These are phyloP conservation scores for Wallacemonas sp. DNA, from an alignment of 208 protist genomes.

Conservation along the genomic window DNA sequence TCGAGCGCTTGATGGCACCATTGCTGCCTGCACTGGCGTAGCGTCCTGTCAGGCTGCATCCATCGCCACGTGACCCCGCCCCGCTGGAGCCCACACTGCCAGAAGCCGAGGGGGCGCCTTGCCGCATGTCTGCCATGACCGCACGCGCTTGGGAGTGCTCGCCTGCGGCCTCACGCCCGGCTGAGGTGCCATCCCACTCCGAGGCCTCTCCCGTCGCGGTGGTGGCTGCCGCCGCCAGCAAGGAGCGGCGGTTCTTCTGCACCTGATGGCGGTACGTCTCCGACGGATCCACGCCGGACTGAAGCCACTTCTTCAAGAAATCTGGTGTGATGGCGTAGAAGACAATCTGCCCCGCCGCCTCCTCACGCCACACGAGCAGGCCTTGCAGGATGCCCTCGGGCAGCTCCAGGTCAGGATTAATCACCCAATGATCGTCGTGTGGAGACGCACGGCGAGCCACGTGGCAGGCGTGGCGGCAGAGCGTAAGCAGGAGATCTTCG, in stretches of 20 bases:
- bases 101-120: too few relatives aligned
- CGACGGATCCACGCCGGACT: slow-evolving; percentile 27
- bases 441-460: slow-evolving; percentile 33
- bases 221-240: background rate
- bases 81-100: background rate
- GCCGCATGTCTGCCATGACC: too few relatives aligned
- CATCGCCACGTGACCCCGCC: background rate
- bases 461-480: slow-evolving; percentile 52
- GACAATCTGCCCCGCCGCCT: slow-evolving; percentile 28
- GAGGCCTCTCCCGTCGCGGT: background rate
- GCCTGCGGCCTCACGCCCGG: too few relatives aligned
- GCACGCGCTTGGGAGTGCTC: too few relatives aligned
- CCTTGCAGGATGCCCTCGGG: slow-evolving; percentile 33
- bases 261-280: slow-evolving; percentile 20
- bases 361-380: slow-evolving; percentile 41
- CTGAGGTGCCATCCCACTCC: background rate
- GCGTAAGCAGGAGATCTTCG: slow-evolving; percentile 54
- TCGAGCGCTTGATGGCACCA: background rate
- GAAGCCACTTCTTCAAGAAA: slow-evolving; percentile 46
- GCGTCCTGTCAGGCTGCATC: slow-evolving; percentile 1
- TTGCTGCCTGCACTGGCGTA: background rate
- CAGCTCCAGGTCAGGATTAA: slow-evolving; percentile 24
- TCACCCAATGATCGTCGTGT: slow-evolving; percentile 52
- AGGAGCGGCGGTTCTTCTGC: background rate
- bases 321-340: slow-evolving; percentile 50